Evolutionary conservation across 1,284 basidiomycete genomes (phyloP), one percentile per base, ranked within the genome.

Genomic region (Boletus mariae): DNA sequence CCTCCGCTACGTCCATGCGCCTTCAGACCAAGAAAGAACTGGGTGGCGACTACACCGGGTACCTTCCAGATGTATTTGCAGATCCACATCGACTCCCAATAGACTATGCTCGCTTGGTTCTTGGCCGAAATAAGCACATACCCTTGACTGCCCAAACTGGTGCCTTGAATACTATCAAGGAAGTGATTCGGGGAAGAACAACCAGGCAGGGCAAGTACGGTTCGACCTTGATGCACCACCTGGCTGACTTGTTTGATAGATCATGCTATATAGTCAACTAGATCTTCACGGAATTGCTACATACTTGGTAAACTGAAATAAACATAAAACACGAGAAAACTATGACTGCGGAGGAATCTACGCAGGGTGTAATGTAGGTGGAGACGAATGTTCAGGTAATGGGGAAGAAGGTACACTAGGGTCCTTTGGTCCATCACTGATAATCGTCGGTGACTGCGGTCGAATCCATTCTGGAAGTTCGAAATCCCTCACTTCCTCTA

Each of bases 11-110:
- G 5, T 55, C 49, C 38, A 29, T 42, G 29, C 63, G 57, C 46
- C 38, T 69, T 12, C 73, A 70, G 48, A 52, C 50, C 31, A 58
- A 64, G 44, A 63, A 65, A 51, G 77, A 80, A 60, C 61, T 61
- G 13, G 78, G 71, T 6, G 80, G 82, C 31, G 76, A 82, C 57
- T 86, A 85, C 59, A 69, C 74, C 13, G 73, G 73, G 29, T 79
- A 77, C 56, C 60, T 75, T 40, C 70, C 67, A 15, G 51, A 57
- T 11, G 41, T 51, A 23, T 45, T 42, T 10, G 50, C 44, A 40
- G 48, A 62, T 49, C 57, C 58, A 10, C 4, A 50, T 47, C 54
- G 35, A 20, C 59, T 71, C 23, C 73, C 77, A n/a, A 51, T 74
- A 37, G 71, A 69, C 38, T 68, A 75, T 32, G 77, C 79, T 25